Conservation (phyloP, 176 grass and related monocot species). For the Stipa capillata region DNA sequence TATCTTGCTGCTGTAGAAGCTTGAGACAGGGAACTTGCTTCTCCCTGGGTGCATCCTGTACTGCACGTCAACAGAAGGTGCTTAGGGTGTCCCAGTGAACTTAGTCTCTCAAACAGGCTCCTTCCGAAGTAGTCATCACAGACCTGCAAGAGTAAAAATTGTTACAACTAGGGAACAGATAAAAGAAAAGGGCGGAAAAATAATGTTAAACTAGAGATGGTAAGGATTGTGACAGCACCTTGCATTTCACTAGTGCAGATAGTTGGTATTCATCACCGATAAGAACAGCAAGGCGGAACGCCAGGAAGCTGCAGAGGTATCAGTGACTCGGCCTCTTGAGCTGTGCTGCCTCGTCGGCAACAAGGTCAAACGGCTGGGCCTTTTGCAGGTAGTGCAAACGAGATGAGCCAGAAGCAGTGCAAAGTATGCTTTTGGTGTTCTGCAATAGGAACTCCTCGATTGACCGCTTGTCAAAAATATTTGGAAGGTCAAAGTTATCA, state of each 20-base stretch:
- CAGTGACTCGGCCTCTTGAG: slow-evolving; percentile 62
- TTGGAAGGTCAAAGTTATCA: neutral
- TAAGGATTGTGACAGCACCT: slow-evolving; percentile 15
- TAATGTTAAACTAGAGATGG: neutral
- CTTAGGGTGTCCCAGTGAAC: slow-evolving; percentile 41
- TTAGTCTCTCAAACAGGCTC: slow-evolving; percentile 55
- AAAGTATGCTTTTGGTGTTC: slow-evolving; percentile 32
- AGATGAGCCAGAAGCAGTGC: slow-evolving; percentile 42
- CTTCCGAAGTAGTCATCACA: slow-evolving; percentile 38
- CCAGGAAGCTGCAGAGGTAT: slow-evolving; percentile 38
- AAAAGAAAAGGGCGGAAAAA: neutral
- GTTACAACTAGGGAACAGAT: neutral
- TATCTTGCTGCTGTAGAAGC: slow-evolving; percentile 35
- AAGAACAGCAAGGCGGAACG: slow-evolving; percentile 29
- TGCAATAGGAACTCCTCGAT: slow-evolving; percentile 28
- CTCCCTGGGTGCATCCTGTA: slow-evolving; percentile 66
- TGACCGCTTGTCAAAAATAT: neutral
- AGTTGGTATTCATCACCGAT: slow-evolving; percentile 60
- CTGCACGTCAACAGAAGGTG: slow-evolving; percentile 61
- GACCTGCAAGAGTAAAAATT: slow-evolving; percentile 17
- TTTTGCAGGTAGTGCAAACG: slow-evolving; percentile 1
- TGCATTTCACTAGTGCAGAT: slow-evolving; percentile 56
- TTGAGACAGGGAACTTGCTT: slow-evolving; percentile 50
- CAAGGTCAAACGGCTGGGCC: slow-evolving; percentile 24
- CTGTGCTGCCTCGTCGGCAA: slow-evolving; percentile 69